phyloP scores from a whole-genome alignment of 2,329 filamentous ascomycete species.

The Neonectria hederae region DNA sequence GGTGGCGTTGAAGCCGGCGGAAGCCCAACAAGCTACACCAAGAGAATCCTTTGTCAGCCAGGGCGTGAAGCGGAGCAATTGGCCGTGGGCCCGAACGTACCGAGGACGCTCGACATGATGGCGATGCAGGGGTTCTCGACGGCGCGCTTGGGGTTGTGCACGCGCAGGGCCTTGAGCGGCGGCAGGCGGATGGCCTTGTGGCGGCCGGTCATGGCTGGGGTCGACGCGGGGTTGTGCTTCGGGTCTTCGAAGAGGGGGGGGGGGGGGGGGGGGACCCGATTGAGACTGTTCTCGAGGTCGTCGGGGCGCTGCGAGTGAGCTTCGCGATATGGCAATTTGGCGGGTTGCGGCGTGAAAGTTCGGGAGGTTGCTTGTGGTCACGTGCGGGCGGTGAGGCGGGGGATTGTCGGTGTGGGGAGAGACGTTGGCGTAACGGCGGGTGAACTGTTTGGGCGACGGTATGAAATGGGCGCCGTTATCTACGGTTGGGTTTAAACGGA shows the following conservation, averaged over 20 bases:
- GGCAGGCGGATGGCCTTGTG: slow-evolving; percentile 66
- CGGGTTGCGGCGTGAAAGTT: slow-evolving; percentile 33
- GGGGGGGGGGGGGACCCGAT: slow-evolving; percentile 18
- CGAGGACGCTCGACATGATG: slow-evolving; percentile 67
- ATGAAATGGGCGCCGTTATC: not conserved
- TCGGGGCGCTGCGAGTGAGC: slow-evolving; percentile 5
- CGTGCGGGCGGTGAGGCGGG: slow-evolving; percentile 35
- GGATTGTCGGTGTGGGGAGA: not conserved
- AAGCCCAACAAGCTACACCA: slow-evolving; percentile 81
- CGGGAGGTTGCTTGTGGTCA: slow-evolving; percentile 28
- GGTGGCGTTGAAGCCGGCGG: slow-evolving; percentile 72
- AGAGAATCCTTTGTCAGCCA: not conserved
- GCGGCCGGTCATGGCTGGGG: slow-evolving; percentile 53
- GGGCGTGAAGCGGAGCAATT: not conserved
- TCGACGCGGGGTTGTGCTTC: not conserved
- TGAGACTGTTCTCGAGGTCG: slow-evolving; percentile 2
- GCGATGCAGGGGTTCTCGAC: slow-evolving; percentile 62
- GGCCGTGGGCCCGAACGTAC: slow-evolving; percentile 49
- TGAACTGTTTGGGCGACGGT: too few relatives aligned
- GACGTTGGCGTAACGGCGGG: not conserved
- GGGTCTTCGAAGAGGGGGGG: too few relatives aligned
- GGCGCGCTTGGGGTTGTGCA: slow-evolving; percentile 61
- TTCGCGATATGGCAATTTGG: slow-evolving; percentile 16
- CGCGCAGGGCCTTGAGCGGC: slow-evolving; percentile 64
- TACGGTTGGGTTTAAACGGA: not conserved